Evolutionary conservation across 2,329 filamentous ascomycete genomes (phyloP), one percentile per base, ranked within the genome.

Genomic region (Talaromyces rugulosus): DNA sequence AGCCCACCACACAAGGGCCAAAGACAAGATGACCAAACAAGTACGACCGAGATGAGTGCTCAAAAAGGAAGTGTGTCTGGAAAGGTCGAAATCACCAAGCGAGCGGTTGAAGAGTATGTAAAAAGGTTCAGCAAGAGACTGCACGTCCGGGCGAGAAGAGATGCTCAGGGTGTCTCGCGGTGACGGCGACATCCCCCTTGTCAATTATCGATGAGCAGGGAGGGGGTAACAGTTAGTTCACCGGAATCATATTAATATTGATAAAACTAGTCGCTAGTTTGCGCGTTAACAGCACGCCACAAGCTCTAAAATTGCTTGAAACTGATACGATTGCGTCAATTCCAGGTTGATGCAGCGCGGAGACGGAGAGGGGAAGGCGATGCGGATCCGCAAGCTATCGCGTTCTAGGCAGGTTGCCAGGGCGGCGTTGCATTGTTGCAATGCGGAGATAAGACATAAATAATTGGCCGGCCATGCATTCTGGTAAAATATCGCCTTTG

Each of bases 391-490:
- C n/a, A 42, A 23, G n/a, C 54, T 56, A 56, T 56, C 31, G 30
- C 33, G 23, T 31, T 56, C 54, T 56, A 56, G 54, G 54, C 54
- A 56, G 54, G 54, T 56, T 56, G 54, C 54, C 33, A 56, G 54
- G 31, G 53, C 33, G n/a, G 54, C 31, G 54, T 56, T 42, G n/a
- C 54, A 56, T 56, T 42, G n/a, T 27, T 31, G 31, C 31, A 28
- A 16, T 14, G 28, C 27, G 50, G 50, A 31, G 50, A 30, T 53
- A 53, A 31, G 27, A 31, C 44, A 23, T 7, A 47, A 44, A 47
- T 23, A 5, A 4, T 23, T 47, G 16, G 23, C 23, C 23, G 23
- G 23, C 23, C 23, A 23, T 23, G 23, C 23, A 23, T 23, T 23
- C 23, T 23, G 23, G 23, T 23, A 23, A 23, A 23, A 23, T 2